Percentiles rank a stretch among this genome's conserved stretches.
Evolutionary conservation across 192 early-diverging fungal genomes (phyloP).

Genomic region (Pilaira anomala): DNA sequence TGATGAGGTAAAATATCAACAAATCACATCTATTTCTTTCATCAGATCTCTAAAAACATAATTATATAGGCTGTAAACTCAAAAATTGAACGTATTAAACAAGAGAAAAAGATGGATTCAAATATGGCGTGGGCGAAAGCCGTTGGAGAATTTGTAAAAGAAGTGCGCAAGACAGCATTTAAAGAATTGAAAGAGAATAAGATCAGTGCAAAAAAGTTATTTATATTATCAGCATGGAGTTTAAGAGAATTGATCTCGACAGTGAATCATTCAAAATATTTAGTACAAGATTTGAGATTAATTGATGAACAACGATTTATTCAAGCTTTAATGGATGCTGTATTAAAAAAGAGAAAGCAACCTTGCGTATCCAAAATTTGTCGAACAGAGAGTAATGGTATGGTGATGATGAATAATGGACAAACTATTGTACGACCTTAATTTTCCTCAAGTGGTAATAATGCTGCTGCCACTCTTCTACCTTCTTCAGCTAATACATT

Average conservation of each 20-base stretch:
- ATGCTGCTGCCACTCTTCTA: slow-evolving; percentile 51
- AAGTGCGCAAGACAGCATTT: slow-evolving; percentile 27
- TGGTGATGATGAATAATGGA: neutral
- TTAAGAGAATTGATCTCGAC: slow-evolving; percentile 30
- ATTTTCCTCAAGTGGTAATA: slow-evolving; percentile 40
- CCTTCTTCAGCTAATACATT: slow-evolving; percentile 60
- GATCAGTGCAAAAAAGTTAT: slow-evolving; percentile 22
- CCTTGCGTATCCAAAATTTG: neutral
- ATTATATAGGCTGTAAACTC: slow-evolving; percentile 25
- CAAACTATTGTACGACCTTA: neutral
- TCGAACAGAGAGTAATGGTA: slow-evolving; percentile 25
- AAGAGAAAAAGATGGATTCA: neutral
- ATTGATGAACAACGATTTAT: slow-evolving; percentile 36
- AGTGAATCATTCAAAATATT: slow-evolving; percentile 17
- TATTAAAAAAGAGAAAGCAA: slow-evolving; percentile 24
- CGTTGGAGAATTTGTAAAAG: slow-evolving; percentile 25
- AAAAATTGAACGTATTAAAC: slow-evolving; percentile 18
- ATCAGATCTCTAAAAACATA: neutral
- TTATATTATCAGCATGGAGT: slow-evolving; percentile 35
- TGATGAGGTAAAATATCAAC: slow-evolving; percentile 25
- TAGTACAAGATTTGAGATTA: slow-evolving; percentile 10
- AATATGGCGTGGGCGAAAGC: slow-evolving; percentile 28
- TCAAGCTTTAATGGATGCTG: slow-evolving; percentile 29
- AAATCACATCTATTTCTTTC: neutral
- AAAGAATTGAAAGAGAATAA: slow-evolving; percentile 26